These are phyloP conservation scores for Trichoderma asperellum DNA, from an alignment of 2,329 filamentous ascomycete genomes.

Conservation along the genomic window DNA sequence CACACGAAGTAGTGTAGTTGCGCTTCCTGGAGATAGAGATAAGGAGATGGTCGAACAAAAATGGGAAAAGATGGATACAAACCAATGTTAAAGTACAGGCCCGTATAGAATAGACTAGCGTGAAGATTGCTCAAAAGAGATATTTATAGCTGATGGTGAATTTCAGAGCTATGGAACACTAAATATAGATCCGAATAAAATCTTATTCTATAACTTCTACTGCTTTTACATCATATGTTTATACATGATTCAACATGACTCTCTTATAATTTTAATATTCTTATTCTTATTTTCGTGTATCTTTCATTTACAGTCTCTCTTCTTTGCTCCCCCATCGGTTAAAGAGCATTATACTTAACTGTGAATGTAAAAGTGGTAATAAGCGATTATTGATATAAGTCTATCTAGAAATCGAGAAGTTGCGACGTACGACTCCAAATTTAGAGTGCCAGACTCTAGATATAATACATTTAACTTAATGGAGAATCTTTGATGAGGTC, in stretches of 20 bases:
- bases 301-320: neutral
- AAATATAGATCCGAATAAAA: too few relatives aligned
- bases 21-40: constrained; percentile 20
- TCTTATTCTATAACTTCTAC: neutral
- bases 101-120: neutral
- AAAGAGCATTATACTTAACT: neutral
- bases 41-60: constrained; percentile 11
- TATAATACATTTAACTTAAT: neutral
- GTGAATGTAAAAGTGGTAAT: neutral
- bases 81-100: neutral
- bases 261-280: too few relatives aligned
- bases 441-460: neutral
- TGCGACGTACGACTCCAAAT: neutral
- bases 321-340: neutral
- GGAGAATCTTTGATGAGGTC: neutral
- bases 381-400: neutral
- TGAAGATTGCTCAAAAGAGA: neutral
- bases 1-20: constrained; percentile 14
- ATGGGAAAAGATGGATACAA: neutral
- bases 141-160: too few relatives aligned
- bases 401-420: neutral
- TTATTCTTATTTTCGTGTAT: neutral
- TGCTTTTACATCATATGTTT: neutral
- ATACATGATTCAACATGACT: neutral
- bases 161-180: too few relatives aligned